These are phyloP conservation scores for Aspergillus hancockii DNA, from an alignment of 495 filamentous ascomycete genomes.

Conservation along the genomic window DNA sequence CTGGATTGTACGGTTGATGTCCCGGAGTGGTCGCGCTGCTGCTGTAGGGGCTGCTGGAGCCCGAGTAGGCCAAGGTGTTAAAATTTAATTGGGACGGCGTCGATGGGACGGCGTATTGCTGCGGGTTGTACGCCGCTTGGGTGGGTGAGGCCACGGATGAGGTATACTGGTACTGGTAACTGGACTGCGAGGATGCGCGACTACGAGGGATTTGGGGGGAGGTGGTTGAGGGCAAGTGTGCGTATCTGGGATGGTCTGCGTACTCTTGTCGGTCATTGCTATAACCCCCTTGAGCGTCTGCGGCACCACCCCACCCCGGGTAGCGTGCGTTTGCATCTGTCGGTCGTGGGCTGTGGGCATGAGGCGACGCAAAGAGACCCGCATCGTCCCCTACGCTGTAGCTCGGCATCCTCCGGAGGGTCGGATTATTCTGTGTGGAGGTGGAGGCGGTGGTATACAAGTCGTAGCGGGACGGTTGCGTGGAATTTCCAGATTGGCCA, in stretches of 20 bases:
- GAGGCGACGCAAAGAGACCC: conserved; percentile 42
- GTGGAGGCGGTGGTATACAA: conserved; percentile 15
- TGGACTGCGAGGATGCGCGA: conserved; percentile 48
- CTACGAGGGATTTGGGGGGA: conserved; percentile 48
- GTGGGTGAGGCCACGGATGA: conserved; percentile 40
- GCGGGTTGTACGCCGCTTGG: conserved; percentile 76
- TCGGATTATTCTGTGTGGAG: conserved; percentile 31
- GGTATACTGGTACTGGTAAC: conserved; percentile 64
- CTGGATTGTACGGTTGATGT: conserved; percentile 73
- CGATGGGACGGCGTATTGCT: conserved; percentile 70
- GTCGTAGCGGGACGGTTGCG: conserved; percentile 19
- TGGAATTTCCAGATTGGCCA: conserved; percentile 29
- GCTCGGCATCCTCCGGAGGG: conserved; percentile 64
- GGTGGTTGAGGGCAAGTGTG: conserved; percentile 31
- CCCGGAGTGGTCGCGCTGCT: conserved; percentile 18
- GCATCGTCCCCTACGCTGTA: conserved; percentile 81
- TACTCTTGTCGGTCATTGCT: conserved; percentile 38
- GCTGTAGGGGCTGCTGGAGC: conserved; percentile 32
- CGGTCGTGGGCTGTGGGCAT: conserved; percentile 34
- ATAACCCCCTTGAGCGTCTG: conserved; percentile 24
- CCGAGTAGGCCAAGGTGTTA: conserved; percentile 46
- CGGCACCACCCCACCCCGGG: conserved; percentile 14
- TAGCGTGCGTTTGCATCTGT: conserved; percentile 32
- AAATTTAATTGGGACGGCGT: conserved; percentile 50
- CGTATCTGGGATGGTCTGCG: conserved; percentile 36